A percentile compares a stretch with the other conserved stretches of the same genome.
Evolutionary conservation across 495 filamentous ascomycete species (phyloP).

Genomic region (Penicillium turbatum): DNA sequence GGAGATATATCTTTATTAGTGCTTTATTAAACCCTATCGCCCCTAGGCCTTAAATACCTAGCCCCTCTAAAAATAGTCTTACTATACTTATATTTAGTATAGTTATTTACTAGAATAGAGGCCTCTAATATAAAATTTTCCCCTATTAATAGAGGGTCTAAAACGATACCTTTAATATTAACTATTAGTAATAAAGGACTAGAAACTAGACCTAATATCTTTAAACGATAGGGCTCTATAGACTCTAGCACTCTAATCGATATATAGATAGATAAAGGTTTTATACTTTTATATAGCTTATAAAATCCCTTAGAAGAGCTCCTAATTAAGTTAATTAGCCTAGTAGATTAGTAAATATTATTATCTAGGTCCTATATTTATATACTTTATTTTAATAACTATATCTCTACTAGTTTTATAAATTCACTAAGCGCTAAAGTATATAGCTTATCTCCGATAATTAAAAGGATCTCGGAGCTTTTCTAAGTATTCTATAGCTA

Average conservation of each 20-base stretch:
- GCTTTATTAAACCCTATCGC: conserved; percentile 21
- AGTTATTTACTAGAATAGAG: conserved; percentile 55
- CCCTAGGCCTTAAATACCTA: conserved; percentile 25
- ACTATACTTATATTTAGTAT: conserved; percentile 36
- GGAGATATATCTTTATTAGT: conserved; percentile 24
- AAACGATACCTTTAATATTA: conserved; percentile 19
- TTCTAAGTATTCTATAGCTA: conserved; percentile 93
- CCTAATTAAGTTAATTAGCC: conserved; percentile 84
- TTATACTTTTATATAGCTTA: conserved; percentile 44
- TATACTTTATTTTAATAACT: too few relatives aligned
- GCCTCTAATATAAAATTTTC: conserved; percentile 36
- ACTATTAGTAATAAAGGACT: conserved; percentile 29
- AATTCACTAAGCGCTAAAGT: conserved; percentile 85
- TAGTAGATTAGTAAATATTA: too few relatives aligned
- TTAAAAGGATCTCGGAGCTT: conserved; percentile 73
- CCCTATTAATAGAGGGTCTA: conserved; percentile 33
- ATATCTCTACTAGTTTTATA: conserved; percentile 62
- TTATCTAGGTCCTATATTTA: too few relatives aligned
- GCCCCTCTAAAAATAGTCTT: conserved; percentile 25
- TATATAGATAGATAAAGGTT: conserved; percentile 41
- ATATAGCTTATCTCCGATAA: conserved; percentile 74
- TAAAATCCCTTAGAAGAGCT: conserved; percentile 74
- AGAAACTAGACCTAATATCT: conserved; percentile 39
- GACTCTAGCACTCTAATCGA: conserved; percentile 52
- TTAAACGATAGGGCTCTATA: conserved; percentile 47